Conservation (phyloP, 2,329 filamentous ascomycete species). For the Coniella lustricola region DNA sequence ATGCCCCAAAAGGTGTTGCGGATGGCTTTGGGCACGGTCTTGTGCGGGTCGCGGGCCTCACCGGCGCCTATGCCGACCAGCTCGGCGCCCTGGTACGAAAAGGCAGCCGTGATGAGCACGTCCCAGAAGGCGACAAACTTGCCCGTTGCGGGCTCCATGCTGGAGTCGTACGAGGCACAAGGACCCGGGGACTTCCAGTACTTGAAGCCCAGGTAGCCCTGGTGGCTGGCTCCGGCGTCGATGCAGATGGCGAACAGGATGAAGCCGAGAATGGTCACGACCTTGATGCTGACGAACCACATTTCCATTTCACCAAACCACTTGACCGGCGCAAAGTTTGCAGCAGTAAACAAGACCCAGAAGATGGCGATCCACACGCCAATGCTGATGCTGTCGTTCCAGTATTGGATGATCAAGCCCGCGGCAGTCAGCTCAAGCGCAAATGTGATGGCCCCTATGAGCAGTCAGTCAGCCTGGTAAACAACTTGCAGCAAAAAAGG, state of each 20-base stretch:
- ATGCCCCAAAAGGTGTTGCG: constrained; percentile 56
- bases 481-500: no score
- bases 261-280: constrained; percentile 24
- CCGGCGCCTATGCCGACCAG: constrained; percentile 28
- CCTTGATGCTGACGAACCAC: constrained; percentile 14
- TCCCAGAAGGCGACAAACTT: constrained; percentile 16
- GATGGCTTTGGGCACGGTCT: constrained; percentile 45
- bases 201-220: constrained; percentile 12
- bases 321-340: constrained; percentile 17
- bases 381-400: constrained; percentile 2
- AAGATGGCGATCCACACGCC: constrained; percentile 17
- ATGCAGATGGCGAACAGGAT: constrained; percentile 57
- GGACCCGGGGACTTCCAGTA: constrained; percentile 31
- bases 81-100: constrained; percentile 18
- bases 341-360: constrained; percentile 16
- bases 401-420: constrained; percentile 1
- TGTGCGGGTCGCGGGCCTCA: constrained; percentile 40
- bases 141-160: constrained; percentile 8
- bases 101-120: constrained; percentile 14
- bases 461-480: background rate
- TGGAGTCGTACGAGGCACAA: constrained; percentile 6
- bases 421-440: background rate
- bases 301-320: constrained; percentile 14
- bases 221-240: constrained; percentile 41
- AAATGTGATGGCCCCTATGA: constrained; percentile 1